Base-by-base conservation (phyloP, 257 asterid genomes). In the Paulownia fortunei region DNA sequence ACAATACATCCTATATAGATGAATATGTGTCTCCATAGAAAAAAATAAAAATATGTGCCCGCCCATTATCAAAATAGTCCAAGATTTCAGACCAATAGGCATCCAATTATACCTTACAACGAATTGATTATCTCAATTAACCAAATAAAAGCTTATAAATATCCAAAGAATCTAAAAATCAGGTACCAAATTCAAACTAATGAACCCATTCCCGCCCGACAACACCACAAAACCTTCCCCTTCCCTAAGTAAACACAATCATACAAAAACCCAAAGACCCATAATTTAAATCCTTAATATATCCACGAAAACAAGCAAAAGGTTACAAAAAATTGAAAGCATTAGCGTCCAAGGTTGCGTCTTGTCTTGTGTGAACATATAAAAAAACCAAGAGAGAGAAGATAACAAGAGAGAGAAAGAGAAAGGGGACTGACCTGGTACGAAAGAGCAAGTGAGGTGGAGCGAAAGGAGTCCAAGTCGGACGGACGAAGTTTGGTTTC, bases 361-460 rank as follows among this genome's bases (percentile, higher is more conserved):
- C 49, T 41, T 44, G 26, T 15, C 55, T 26, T 27, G 73, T 52
- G n/a, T 54, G 37, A 36, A 72, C 34, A 44, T 36, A 10, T 32
- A 42, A 15, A 49, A 9, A 44, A 37, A 8, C 15, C 52, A 11
- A 65, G 19, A 69, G 16, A 42, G 37, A 42, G 39, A 56, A 9
- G 37, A 61, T 32, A 73, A 15, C 49, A 41, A 54, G 69, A 74
- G 65, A 79, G 63, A 82, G 69, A 74, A 27, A 56, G 72, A 65
- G 63, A 80, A 71, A 55, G 66, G 34, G 3, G 72, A 76, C 85
- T 64, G 65, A 84, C 90, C 85, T 72, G 88, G 82, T 79, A 55
- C 44, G 63, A 52, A 72, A 66, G 75, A 79, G 72, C 41, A 42
- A 42, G 74, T 86, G 88, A 86, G 85, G 88, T 77, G 88, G 85